A percentile compares a stretch with the other conserved stretches of the same genome.
Conservation (phyloP, 192 early-diverging fungal genomes). For the Coemansia sp. region DNA sequence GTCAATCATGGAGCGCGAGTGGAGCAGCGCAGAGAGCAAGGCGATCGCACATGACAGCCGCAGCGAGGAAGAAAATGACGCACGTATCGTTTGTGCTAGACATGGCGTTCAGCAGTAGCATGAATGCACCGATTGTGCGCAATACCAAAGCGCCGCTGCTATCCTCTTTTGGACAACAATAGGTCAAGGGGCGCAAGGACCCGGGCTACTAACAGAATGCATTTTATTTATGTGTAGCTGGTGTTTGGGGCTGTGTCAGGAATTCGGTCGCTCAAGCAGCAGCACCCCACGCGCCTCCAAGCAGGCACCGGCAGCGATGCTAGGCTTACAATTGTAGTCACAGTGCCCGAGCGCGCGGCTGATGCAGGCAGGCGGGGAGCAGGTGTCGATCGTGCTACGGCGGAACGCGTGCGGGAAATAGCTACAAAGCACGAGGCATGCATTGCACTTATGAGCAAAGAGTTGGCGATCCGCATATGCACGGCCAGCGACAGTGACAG, state of each 20-base stretch:
- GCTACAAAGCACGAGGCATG: constrained; percentile 18
- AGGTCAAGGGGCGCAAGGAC: neutral
- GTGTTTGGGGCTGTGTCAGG: constrained; percentile 38
- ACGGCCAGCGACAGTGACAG: constrained; percentile 7
- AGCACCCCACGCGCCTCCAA: constrained; percentile 15
- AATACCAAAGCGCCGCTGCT: neutral
- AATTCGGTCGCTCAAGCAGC: constrained; percentile 49
- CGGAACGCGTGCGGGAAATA: constrained; percentile 5
- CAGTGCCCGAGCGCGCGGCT: constrained; percentile 6
- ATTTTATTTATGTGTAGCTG: constrained; percentile 26
- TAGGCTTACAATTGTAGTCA: constrained; percentile 15
- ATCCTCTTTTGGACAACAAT: neutral
- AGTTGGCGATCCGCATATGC: constrained; percentile 28
- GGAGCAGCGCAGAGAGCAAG: constrained; percentile 9
- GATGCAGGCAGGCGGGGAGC: constrained; percentile 8
- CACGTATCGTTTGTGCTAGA: constrained; percentile 16
- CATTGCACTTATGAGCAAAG: constrained; percentile 35
- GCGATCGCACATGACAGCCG: constrained; percentile 12
- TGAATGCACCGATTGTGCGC: neutral
- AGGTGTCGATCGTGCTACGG: neutral
- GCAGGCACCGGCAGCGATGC: neutral
- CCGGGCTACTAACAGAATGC: neutral
- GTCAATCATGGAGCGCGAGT: constrained; percentile 50
- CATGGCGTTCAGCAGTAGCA: neutral
- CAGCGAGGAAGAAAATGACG: constrained; percentile 44